These are phyloP conservation scores for Pelomyxa schiedti DNA, from an alignment of 78 protist species.

Conservation along the genomic window DNA sequence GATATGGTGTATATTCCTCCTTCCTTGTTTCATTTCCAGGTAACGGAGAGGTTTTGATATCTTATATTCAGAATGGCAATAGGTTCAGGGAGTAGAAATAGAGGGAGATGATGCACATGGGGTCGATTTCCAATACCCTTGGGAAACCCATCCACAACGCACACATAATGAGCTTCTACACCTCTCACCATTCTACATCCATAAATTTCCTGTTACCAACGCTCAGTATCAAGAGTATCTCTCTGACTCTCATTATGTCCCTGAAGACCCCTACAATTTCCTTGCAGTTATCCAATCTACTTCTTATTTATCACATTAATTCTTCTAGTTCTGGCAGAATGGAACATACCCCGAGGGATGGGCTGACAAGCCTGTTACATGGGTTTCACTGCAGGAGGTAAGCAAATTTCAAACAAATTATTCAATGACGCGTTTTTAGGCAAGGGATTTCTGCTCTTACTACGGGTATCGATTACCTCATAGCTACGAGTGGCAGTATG, in stretches of 20 bases:
- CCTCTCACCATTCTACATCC: neutral
- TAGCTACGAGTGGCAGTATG: conserved; percentile 8
- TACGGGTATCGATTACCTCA: neutral
- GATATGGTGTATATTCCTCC: too few species aligned
- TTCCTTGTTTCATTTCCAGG: too few species aligned
- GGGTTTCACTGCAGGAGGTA: neutral
- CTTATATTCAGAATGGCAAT: too few species aligned
- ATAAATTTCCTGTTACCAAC: neutral
- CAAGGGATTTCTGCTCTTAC: neutral
- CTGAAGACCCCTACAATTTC: neutral
- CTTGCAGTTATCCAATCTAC: too few species aligned
- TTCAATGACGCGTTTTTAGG: neutral
- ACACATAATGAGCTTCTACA: neutral
- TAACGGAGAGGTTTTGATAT: too few species aligned
- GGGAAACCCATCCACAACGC: neutral
- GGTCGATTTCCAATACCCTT: neutral
- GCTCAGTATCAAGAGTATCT: neutral
- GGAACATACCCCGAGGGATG: neutral
- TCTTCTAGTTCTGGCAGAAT: neutral
- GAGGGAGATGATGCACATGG: neutral
- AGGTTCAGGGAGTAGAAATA: too few species aligned
- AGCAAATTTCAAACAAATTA: neutral
- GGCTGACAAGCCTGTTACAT: neutral
- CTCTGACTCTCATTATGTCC: neutral
- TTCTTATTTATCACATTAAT: too few species aligned